phyloP scores from a whole-genome alignment of 768 basidiomycete species.

The Amanita brunnescens region DNA sequence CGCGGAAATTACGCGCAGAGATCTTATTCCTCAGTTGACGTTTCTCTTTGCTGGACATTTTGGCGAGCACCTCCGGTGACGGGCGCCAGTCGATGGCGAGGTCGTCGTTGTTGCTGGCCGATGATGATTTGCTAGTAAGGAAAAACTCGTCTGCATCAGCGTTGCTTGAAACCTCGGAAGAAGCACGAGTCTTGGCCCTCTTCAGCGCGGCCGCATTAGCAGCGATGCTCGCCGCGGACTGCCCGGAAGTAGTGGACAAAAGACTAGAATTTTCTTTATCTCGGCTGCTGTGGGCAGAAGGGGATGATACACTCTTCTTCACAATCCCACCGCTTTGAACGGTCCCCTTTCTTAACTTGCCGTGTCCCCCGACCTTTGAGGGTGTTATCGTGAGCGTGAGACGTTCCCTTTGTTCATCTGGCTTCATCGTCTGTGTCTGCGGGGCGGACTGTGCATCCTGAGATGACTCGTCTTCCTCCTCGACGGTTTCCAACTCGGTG shows the following conservation, averaged over 20 bases:
- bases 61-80: conserved; percentile 88
- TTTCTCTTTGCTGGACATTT: conserved; percentile 94
- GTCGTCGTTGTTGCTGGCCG: conserved; percentile 39
- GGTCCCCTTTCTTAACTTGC: conserved; percentile 54
- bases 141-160: conserved; percentile 17
- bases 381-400: conserved; percentile 42
- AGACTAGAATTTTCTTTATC: conserved; percentile 30
- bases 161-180: conserved; percentile 9
- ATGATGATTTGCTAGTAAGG: conserved; percentile 14
- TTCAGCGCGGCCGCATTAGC: conserved; percentile 3
- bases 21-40: conserved; percentile 96
- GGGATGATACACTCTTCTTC: conserved; percentile 38
- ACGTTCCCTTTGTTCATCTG: conserved; percentile 20
- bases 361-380: conserved; percentile 51
- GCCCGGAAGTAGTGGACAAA: conserved; percentile 13
- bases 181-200: conserved; percentile 5
- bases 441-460: neutral
- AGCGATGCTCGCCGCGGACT: conserved; percentile 7
- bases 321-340: conserved; percentile 66
- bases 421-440: conserved; percentile 12
- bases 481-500: conserved; percentile 16
- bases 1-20: conserved; percentile 90
- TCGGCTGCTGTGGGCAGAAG: conserved; percentile 10
- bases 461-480: conserved; percentile 3
- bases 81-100: conserved; percentile 78